Base-by-base conservation (phyloP, 805 yeast species). In the Lipomyces sp. region DNA sequence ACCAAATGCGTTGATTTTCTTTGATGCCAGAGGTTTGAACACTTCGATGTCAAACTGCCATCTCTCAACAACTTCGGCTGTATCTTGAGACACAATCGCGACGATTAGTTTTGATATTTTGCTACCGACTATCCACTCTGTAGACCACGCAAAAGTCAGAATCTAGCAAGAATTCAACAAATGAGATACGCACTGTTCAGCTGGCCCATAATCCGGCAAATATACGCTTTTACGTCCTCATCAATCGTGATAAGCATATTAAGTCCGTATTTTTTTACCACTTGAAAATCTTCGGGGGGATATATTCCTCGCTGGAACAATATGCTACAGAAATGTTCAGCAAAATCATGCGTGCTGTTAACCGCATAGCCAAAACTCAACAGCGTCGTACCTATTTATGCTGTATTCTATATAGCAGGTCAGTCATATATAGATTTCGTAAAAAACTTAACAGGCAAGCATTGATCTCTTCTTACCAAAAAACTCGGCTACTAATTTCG, bases 221-320 rank as follows among this genome's bases (percentile, higher is more conserved):
- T 79, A 63, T 90, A 90, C 1, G 68, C 68, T 61, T 79, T 80
- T 45, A 91, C 83, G 38, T 86, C 95, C 38, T 82, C 85, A 63
- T 88, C 95, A 16, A 75, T 76, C 2, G 86, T 79, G 24, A 84
- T 78, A 38, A 90, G 71, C 68, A 90, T 69, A 49, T 82, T 84
- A 48, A 90, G 68, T 19, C 86, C 96, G 67, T 87, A 91, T 64
- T 87, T 88, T 60, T 79, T 76, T 2, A 86, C 88, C 1, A 82
- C 74, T 45, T 76, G 76, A 68, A 91, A 90, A 64, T 88, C 95
- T 55, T 86, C 95, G 2, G 86, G 75, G 0, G 96, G 95, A 61
- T 90, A 90, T 18, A 90, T 82, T 0, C 95, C 95, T 45, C 98
- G 71, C 66, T 91, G 97, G 65, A 84, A 90, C 4, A 91, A 75